phyloP scores from a whole-genome alignment of 2,329 filamentous ascomycete genomes.

The Amauroascus verrucosus region DNA sequence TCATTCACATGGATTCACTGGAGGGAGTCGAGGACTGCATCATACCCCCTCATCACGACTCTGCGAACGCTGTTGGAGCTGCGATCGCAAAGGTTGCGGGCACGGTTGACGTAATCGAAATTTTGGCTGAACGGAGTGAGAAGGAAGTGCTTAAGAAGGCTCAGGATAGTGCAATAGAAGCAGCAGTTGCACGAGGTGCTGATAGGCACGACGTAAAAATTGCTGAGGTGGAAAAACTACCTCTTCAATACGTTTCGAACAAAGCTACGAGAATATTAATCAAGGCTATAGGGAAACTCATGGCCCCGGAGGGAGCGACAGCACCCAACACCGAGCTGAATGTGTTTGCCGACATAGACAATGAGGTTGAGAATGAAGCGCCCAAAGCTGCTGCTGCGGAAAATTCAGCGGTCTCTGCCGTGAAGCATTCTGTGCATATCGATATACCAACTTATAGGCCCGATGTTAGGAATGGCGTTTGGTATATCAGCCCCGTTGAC shows the following conservation, averaged over 20 bases:
- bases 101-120: constrained; percentile 44
- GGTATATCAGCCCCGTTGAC: constrained; percentile 31
- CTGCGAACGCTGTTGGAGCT: constrained; percentile 52
- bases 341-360: constrained; percentile 2
- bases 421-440: constrained; percentile 14
- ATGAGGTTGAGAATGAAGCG: constrained; percentile 12
- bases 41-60: constrained; percentile 44
- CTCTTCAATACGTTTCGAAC: constrained; percentile 29
- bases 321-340: not conserved
- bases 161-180: constrained; percentile 19
- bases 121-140: constrained; percentile 28
- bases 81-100: constrained; percentile 49
- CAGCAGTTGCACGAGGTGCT: constrained; percentile 20
- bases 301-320: constrained; percentile 22
- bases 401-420: constrained; percentile 7
- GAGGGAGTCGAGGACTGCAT: constrained; percentile 44
- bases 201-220: constrained; percentile 32
- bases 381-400: constrained; percentile 11
- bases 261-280: constrained; percentile 28
- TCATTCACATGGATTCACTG: constrained; percentile 42
- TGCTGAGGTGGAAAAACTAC: constrained; percentile 36
- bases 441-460: constrained; percentile 27
- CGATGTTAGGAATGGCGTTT: constrained; percentile 25
- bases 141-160: constrained; percentile 19
- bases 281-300: constrained; percentile 34